phyloP scores from a whole-genome alignment of 306 rosid genomes.

The Fragaria nilgerrensis region DNA sequence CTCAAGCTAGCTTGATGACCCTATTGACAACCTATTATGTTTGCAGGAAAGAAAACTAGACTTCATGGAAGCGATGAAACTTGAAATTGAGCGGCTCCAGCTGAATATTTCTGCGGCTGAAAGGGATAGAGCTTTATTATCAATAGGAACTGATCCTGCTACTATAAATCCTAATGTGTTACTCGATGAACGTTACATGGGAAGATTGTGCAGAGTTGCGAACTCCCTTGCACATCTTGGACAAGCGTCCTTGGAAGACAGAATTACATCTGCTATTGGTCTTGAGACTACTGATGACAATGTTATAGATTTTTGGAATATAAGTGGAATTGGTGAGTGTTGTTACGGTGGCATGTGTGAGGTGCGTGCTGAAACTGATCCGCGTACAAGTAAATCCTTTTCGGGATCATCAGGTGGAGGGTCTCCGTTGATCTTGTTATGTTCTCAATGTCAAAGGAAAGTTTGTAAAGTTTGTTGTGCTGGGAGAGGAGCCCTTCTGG shows the following conservation, averaged over 20 bases:
- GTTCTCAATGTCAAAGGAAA: constrained; percentile 85
- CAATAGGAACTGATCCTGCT: constrained; percentile 86
- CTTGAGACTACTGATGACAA: constrained; percentile 64
- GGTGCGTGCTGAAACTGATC: constrained; percentile 67
- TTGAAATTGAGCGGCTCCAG: constrained; percentile 90
- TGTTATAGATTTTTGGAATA: constrained; percentile 86
- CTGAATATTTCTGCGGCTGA: constrained; percentile 95
- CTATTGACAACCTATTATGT: constrained; percentile 3
- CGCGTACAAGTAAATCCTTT: constrained; percentile 30
- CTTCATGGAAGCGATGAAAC: constrained; percentile 84
- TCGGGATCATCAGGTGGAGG: constrained; percentile 36
- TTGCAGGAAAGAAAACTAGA: constrained; percentile 63
- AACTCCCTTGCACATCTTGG: constrained; percentile 83
- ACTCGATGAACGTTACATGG: constrained; percentile 66
- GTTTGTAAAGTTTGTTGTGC: constrained; percentile 95
- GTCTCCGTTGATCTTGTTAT: constrained; percentile 51
- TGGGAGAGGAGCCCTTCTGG: constrained; percentile 90
- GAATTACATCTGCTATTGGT: constrained; percentile 73
- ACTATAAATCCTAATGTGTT: constrained; percentile 76
- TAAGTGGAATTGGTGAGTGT: constrained; percentile 60
- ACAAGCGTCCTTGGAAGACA: constrained; percentile 84
- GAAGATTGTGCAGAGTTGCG: constrained; percentile 75
- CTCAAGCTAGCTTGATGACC: neutral
- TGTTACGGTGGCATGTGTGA: constrained; percentile 83
- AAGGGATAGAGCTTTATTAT: constrained; percentile 83